A percentile compares a stretch with the other conserved stretches of the same genome.
These are phyloP conservation scores for Aureobasidium leucospermi DNA, from an alignment of 2,329 filamentous ascomycete genomes.

Conservation along the genomic window DNA sequence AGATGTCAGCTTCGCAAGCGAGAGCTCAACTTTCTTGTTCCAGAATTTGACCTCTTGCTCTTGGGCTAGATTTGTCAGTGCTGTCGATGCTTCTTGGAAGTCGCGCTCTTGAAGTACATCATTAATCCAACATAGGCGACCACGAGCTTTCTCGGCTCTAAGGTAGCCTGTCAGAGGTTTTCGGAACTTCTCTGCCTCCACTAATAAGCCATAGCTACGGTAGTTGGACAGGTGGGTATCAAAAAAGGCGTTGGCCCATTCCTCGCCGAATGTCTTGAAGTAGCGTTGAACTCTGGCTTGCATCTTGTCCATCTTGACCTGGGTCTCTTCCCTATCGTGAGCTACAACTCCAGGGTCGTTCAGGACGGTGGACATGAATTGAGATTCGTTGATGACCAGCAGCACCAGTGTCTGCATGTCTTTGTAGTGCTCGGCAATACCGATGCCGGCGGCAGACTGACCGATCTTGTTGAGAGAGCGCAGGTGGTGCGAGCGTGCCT, in stretches of 20 bases:
- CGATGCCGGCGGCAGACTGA: constrained; percentile 50
- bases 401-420: constrained; percentile 58
- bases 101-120: constrained; percentile 72
- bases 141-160: constrained; percentile 61
- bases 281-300: constrained; percentile 39
- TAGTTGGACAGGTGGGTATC: constrained; percentile 43
- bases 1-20: constrained; percentile 69
- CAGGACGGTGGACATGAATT: constrained; percentile 31
- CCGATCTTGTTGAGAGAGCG: constrained; percentile 41
- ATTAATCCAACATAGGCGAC: constrained; percentile 89
- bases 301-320: constrained; percentile 37
- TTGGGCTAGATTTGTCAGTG: constrained; percentile 62
- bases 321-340: constrained; percentile 21
- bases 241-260: constrained; percentile 72
- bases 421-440: constrained; percentile 53
- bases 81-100: constrained; percentile 63
- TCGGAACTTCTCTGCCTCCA: constrained; percentile 60
- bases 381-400: constrained; percentile 38
- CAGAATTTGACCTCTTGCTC: constrained; percentile 72
- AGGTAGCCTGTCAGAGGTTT: constrained; percentile 71
- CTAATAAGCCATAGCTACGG: constrained; percentile 45
- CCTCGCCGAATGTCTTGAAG: constrained; percentile 58
- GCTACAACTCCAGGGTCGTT: constrained; percentile 28
- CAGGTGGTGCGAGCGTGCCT: constrained; percentile 36
- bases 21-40: constrained; percentile 90